phyloP scores from a whole-genome alignment of 352 stramenopile genomes.

The Globisporangium alternatum region DNA sequence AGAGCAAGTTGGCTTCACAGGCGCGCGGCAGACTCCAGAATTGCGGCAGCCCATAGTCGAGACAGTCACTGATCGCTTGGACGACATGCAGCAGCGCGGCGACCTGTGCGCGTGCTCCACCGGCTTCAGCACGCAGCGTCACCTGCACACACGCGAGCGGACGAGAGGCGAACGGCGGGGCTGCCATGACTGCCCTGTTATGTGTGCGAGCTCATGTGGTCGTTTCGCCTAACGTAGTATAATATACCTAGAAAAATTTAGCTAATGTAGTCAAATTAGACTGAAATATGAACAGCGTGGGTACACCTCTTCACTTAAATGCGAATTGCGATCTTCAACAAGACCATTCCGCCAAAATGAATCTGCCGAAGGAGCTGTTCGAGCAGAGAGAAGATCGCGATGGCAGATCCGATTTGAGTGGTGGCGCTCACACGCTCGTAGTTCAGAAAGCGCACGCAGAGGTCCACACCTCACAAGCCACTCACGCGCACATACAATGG shows the following conservation, averaged over 20 bases:
- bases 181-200: neutral
- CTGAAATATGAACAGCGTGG: too few relatives aligned
- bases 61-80: neutral
- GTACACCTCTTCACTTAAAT: too few relatives aligned
- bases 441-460: too few relatives aligned
- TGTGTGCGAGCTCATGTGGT: too few relatives aligned
- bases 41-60: neutral
- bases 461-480: neutral
- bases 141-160: neutral
- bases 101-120: neutral
- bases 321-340: neutral
- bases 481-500: conserved; percentile 18
- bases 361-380: neutral
- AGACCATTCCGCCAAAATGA: too few relatives aligned
- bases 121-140: neutral
- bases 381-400: neutral
- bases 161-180: neutral
- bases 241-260: too few relatives aligned
- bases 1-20: neutral
- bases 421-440: too few relatives aligned
- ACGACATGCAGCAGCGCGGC: neutral
- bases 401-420: neutral
- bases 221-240: too few relatives aligned
- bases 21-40: neutral
- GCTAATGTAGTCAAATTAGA: too few relatives aligned